phyloP scores from a whole-genome alignment of 2,329 filamentous ascomycete species.

The Monilinia fructicola region DNA sequence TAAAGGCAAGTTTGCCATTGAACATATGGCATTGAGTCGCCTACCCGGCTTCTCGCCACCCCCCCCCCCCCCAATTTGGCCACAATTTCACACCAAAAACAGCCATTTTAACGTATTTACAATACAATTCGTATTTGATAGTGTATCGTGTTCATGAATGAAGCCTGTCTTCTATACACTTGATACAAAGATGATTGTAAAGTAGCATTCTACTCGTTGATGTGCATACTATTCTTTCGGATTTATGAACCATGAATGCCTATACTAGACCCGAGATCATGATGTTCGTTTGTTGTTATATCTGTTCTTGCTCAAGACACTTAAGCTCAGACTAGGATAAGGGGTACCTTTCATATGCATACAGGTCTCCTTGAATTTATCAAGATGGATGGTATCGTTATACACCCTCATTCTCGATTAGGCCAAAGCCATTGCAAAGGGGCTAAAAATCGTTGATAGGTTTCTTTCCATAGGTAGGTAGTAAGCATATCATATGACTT shows the following conservation, averaged over 20 bases:
- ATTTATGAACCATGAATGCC: neutral
- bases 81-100: no score
- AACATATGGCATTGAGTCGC: neutral
- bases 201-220: neutral
- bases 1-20: neutral
- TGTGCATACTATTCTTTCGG: neutral
- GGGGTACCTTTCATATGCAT: neutral
- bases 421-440: neutral
- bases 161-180: neutral
- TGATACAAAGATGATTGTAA: neutral
- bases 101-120: no score
- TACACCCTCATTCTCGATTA: neutral
- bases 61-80: no score
- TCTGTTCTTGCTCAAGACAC: neutral
- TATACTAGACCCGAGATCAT: neutral
- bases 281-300: neutral
- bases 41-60: no score
- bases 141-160: neutral
- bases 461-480: neutral
- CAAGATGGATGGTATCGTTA: neutral
- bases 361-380: neutral
- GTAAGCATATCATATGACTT: neutral
- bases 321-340: neutral
- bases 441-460: neutral
- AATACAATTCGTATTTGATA: neutral